A percentile compares a stretch with the other conserved stretches of the same genome.
These are phyloP conservation scores for Pyrus pyrifolia DNA, from an alignment of 306 rosid species.

Conservation along the genomic window DNA sequence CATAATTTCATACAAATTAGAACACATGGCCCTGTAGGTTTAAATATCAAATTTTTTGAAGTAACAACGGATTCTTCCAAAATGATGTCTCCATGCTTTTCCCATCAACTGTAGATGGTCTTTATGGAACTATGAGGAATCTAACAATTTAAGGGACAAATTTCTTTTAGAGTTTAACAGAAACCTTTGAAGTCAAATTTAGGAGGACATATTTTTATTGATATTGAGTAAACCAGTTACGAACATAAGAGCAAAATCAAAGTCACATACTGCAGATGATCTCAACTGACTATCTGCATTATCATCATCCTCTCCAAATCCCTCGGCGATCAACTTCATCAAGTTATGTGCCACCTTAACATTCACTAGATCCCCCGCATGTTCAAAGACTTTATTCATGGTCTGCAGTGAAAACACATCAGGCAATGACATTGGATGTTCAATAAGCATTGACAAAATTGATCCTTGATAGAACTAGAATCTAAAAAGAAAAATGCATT, in stretches of 20 bases:
- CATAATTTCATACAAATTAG: neutral
- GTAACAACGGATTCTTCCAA: neutral
- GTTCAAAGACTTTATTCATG: slow-evolving; percentile 99
- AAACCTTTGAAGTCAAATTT: neutral
- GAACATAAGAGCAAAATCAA: slow-evolving; percentile 14
- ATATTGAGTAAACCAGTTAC: neutral
- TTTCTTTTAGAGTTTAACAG: neutral
- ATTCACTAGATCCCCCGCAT: slow-evolving; percentile 98
- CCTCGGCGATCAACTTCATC: slow-evolving; percentile 96
- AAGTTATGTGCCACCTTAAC: slow-evolving; percentile 94
- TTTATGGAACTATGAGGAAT: neutral
- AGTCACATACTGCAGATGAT: slow-evolving; percentile 85
- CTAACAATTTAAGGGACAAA: too few species aligned
- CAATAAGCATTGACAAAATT: neutral
- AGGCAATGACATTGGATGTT: slow-evolving; percentile 1
- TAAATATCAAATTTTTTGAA: neutral
- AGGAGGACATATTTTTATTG: neutral
- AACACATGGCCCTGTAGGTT: neutral
- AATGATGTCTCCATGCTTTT: slow-evolving; percentile 15
- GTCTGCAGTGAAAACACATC: slow-evolving; percentile 46
- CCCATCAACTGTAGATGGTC: neutral
- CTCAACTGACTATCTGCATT: slow-evolving; percentile 80
- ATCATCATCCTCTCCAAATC: slow-evolving; percentile 91
- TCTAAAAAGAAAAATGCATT: slow-evolving; percentile 6
- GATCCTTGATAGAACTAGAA: neutral